These are phyloP conservation scores for Eleusine coracana DNA, from an alignment of 176 grass and related monocot genomes.

Conservation along the genomic window DNA sequence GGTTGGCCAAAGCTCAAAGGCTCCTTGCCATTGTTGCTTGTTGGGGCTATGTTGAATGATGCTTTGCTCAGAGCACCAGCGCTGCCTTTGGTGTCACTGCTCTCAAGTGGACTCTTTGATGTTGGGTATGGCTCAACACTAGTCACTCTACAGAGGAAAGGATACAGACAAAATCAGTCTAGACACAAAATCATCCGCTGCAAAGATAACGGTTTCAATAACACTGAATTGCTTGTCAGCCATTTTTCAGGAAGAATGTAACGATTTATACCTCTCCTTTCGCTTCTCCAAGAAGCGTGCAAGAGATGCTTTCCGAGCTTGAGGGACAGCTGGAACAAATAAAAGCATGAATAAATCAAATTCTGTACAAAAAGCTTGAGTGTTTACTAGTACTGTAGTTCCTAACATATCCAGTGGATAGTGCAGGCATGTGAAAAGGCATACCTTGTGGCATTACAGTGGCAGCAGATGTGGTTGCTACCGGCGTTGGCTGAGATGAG, in stretches of 20 bases:
- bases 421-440: not conserved
- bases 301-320: conserved; percentile 89
- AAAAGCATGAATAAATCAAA: conserved; percentile 15
- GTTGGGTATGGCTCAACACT: conserved; percentile 54
- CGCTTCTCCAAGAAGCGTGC: conserved; percentile 84
- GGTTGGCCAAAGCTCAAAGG: conserved; percentile 42
- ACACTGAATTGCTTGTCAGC: not conserved
- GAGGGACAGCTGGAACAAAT: conserved; percentile 73
- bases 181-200: not conserved
- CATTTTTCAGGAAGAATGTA: not conserved
- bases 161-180: not conserved
- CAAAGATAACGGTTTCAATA: not conserved
- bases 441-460: conserved; percentile 71
- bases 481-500: conserved; percentile 23
- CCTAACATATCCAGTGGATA: not conserved
- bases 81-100: conserved; percentile 49
- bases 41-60: conserved; percentile 38
- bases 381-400: not conserved
- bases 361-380: not conserved
- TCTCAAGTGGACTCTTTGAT: conserved; percentile 49
- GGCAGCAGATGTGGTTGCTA: conserved; percentile 39
- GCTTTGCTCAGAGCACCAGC: conserved; percentile 45
- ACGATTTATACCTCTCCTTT: conserved; percentile 69
- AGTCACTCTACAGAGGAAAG: conserved; percentile 51
- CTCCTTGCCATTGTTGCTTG: conserved; percentile 39